Evolutionary conservation across 257 asterid species (phyloP), one percentile per base, ranked within the genome.

Genomic region (Mentha longifolia): DNA sequence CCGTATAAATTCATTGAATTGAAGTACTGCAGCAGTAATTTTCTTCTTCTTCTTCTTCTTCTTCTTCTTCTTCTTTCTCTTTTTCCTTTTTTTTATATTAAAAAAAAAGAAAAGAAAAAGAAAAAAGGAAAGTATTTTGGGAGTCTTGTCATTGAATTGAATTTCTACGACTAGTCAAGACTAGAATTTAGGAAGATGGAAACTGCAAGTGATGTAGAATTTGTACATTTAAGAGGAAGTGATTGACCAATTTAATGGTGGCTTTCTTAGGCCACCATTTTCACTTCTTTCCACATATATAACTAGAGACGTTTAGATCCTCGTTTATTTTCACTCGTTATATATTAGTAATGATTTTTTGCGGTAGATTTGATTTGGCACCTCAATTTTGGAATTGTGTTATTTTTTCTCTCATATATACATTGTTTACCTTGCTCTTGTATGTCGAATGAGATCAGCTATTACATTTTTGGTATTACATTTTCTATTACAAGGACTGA

Each of bases 181-280:
- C 57, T 68, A 56, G 39, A 6, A 35, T 5, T 35, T 35, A 4
- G 39, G 39, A 7, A 35, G 8, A 7, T 35, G 82, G 70, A 73
- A 54, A 41, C 31, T 54, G 65, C 39, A 50, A 51, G 42, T 59
- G 49, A 68, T 63, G 50, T 47, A 50, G 72, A 62, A 76, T 71
- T 80, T 85, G 85, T 85, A 82, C 71, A 84, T 28, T 67, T 14
- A 47, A 50, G 28, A 13, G 30, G 58, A 19, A 9, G 15, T 52
- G 58, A 19, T 9, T 49, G 30, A 51, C 57, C 30, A 17, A 10
- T 11, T 22, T 11, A 42, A 6, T 15, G 54, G 54, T 14, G 52
- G 19, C 52, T 19, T 19, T 17, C 3, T 20, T 54, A 12, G 60
- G 60, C 33, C n/a, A 10, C 6, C 9, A 25, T 25, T 56, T 70